phyloP scores from a whole-genome alignment of 129 eudicot genomes.

The Flaveria bidentis region DNA sequence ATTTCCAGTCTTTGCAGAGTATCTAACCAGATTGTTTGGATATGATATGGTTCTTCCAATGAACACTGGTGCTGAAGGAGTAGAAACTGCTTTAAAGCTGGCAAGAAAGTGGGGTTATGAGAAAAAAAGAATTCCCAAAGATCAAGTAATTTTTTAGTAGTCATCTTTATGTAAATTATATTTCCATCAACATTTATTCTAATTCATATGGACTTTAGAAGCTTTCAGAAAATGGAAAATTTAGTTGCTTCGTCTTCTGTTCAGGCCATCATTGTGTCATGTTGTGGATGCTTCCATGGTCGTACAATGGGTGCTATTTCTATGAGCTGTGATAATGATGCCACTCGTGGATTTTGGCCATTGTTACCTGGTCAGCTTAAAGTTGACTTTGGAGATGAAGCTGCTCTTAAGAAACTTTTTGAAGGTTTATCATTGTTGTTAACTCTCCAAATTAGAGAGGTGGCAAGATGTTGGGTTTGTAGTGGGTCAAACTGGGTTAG shows the following conservation, averaged over 20 bases:
- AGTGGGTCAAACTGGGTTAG: background rate
- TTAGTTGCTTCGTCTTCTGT: conserved; percentile 5
- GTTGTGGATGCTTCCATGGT: conserved; percentile 99
- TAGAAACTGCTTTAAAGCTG: conserved; percentile 90
- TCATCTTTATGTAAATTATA: background rate
- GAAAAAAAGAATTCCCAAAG: conserved; percentile 81
- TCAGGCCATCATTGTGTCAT: conserved; percentile 95
- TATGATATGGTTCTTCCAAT: conserved; percentile 97
- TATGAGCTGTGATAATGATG: conserved; percentile 99
- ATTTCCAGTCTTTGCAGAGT: conserved; percentile 89
- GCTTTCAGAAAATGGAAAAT: background rate
- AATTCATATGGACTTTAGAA: background rate
- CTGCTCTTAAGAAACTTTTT: conserved; percentile 74
- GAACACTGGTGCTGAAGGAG: conserved; percentile 99
- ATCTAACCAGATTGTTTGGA: conserved; percentile 75
- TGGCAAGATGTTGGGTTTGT: background rate
- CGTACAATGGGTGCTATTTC: conserved; percentile 93
- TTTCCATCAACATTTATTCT: background rate
- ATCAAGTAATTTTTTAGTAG: conserved; percentile 51
- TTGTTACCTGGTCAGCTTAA: conserved; percentile 84
- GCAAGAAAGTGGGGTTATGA: conserved; percentile 96
- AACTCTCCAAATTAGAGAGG: background rate
- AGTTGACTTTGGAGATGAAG: conserved; percentile 90
- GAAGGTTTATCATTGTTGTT: conserved; percentile 52
- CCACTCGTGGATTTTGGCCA: conserved; percentile 91